A percentile compares a stretch with the other conserved stretches of the same genome.
phyloP scores from a whole-genome alignment of 352 stramenopile genomes.

The Pythium phragmiticola region DNA sequence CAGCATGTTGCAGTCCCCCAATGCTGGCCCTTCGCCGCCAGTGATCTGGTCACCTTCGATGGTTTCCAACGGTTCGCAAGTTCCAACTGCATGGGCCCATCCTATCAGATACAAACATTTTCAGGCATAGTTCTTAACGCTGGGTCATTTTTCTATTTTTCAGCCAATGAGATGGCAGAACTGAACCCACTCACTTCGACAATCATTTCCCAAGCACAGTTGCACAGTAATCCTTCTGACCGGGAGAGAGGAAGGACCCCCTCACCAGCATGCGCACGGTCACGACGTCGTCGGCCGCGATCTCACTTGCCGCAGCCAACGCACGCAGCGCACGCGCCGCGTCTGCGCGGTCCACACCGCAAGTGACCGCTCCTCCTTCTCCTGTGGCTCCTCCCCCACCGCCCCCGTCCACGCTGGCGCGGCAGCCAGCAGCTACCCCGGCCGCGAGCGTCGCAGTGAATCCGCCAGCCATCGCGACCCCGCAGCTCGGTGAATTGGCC shows the following conservation, averaged over 20 bases:
- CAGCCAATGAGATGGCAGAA: neutral
- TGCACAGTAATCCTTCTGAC: neutral
- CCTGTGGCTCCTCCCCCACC: constrained; percentile 1
- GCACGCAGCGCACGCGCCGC: constrained; percentile 7
- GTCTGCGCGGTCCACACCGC: neutral
- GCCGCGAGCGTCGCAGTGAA: neutral
- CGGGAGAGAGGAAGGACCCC: neutral
- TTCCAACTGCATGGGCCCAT: too few species aligned
- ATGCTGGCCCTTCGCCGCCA: neutral
- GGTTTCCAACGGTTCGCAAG: too few species aligned
- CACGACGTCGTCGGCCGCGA: constrained; percentile 17
- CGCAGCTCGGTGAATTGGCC: constrained; percentile 14
- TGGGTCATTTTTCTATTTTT: neutral
- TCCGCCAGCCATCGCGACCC: constrained; percentile 17
- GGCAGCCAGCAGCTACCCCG: neutral
- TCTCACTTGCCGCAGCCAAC: constrained; percentile 16
- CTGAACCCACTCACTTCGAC: neutral
- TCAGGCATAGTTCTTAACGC: too few species aligned
- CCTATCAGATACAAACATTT: too few species aligned
- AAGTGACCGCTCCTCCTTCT: neutral
- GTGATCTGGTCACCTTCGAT: neutral
- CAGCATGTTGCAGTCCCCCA: neutral
- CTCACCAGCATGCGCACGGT: constrained; percentile 3
- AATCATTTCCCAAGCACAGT: neutral
- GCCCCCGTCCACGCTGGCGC: neutral